Conservation (phyloP, 2,329 filamentous ascomycete species). For the Fusarium ramigenum region DNA sequence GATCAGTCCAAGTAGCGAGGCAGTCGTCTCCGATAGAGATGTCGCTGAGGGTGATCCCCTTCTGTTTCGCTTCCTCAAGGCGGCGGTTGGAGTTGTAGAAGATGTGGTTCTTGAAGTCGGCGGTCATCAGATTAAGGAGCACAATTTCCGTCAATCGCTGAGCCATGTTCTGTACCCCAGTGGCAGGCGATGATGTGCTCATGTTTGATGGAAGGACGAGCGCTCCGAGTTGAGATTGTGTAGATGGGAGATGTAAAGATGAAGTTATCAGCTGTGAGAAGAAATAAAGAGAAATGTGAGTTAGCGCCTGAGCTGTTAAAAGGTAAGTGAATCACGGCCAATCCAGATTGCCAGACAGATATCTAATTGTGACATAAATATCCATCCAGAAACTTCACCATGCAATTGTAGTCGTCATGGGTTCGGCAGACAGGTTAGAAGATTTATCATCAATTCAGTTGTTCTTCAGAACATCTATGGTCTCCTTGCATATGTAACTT, state of each 20-base stretch:
- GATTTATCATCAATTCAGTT: slow-evolving; percentile 19
- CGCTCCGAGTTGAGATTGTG: neutral
- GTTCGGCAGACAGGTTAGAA: neutral
- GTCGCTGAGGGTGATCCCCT: slow-evolving; percentile 20
- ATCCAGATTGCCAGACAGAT: neutral
- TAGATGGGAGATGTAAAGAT: neutral
- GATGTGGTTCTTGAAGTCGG: slow-evolving; percentile 33
- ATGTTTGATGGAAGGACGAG: neutral
- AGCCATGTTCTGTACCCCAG: no score
- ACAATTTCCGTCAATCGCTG: slow-evolving; percentile 9
- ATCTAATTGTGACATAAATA: no score
- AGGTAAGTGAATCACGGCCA: neutral
- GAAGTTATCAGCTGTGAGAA: neutral
- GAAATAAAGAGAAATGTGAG: no score
- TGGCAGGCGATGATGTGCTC: neutral
- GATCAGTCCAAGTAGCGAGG: slow-evolving; percentile 42
- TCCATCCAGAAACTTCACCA: neutral
- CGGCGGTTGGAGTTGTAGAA: slow-evolving; percentile 35
- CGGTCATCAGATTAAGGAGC: slow-evolving; percentile 36
- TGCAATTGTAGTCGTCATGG: neutral
- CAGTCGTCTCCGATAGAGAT: slow-evolving; percentile 45
- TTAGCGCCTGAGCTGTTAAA: neutral
- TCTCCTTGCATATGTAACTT: neutral
- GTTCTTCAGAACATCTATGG: neutral
- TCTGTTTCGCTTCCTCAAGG: slow-evolving; percentile 34